Evolutionary conservation across 2,329 filamentous ascomycete species (phyloP), one percentile per base, ranked within the genome.

Genomic region (Botrytis fragariae): DNA sequence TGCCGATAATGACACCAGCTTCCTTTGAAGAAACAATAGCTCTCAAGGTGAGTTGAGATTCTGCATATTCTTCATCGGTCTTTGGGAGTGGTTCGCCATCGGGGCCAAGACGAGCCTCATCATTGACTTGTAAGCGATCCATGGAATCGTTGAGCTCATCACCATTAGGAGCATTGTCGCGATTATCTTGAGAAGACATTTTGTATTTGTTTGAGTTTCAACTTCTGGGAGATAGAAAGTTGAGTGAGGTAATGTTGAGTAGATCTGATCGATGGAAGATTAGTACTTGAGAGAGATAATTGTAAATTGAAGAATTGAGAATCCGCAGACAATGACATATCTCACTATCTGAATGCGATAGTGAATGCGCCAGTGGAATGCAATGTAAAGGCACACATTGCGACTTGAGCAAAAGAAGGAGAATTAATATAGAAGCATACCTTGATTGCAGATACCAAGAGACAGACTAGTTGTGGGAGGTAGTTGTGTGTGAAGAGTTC

Each of bases 21-120:
- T 99, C 96, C 86, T 98, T 98, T 83, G 96, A 98, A 48, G 96
- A 98, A 78, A 99, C 96, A 82, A 99, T 98, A 79, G 96, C 96
- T 82, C 96, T 93, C 76, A 99, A 90, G 75, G 96, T 99, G 80
- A 99, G 88, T 84, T 97, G 93, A 70, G 95, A 91, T 82, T 94
- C 90, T 69, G 94, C 94, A 82, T 99, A 99, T 84, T 99, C 96
- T 82, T 98, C 95, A 79, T 99, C 96, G 74, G 95, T 97, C 86
- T 95, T 96, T 80, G 94, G 95, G 74, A 89, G 88, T 75, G 89
- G 88, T 79, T 95, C 93, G 77, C 93, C 92, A 78, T 96, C 92
- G 68, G 90, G 89, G 65, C 90, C 91, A 71, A 92, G 85, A 76
- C 88, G 82, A 77, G 88, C 86, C 71, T 86, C 86, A 73, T 92